Evolutionary conservation across 176 grass and related monocot species (phyloP), one percentile per base, ranked within the genome.

Genomic region (Elymus sibiricus): DNA sequence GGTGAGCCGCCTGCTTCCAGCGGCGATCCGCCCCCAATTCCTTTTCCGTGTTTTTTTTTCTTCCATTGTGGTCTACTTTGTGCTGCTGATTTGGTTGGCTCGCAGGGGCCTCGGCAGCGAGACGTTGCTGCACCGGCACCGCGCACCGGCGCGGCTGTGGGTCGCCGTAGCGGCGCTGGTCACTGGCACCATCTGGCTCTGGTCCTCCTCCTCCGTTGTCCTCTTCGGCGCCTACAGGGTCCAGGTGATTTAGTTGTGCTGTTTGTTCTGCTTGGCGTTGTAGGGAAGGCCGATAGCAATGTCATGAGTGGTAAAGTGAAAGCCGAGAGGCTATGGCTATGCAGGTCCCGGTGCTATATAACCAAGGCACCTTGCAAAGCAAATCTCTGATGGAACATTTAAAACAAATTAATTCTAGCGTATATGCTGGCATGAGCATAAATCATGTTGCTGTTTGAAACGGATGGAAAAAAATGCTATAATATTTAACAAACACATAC

Each of bases 151-250:
- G 77, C 70, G 87, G 61, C 76, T 91, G 69, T 91, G 81, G 85
- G 39, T 80, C 37, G 76, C 81, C 17, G 81, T 91, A 31, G 85
- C 68, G 46, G 68, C 35, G 38, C 89, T 91, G 28, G 68, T 84
- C 7, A 53, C 39, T 9, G 80, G 81, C 37, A 76, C 89, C 37
- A 15, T 91, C 28, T 87, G 89, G 69, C 89, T 91, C 69, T 63
- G 38, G 60, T 87, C 66, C 80, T 90, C 89, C 75, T 80, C 89
- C 76, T 37, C 69, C 49, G 51, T 70, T 70, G 59, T 87, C 60
- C 58, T 65, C 38, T 47, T 77, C 60, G 49, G 47, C 17, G 31
- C 89, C 7, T 62, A 84, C 76, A 80, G 68, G 62, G 47, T 62
- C 81, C 76, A 80, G 89, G 89, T 58, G 40, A 16, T 22, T 37